Base-by-base conservation (phyloP, 192 early-diverging fungal species). In the Linnemannia exigua region DNA sequence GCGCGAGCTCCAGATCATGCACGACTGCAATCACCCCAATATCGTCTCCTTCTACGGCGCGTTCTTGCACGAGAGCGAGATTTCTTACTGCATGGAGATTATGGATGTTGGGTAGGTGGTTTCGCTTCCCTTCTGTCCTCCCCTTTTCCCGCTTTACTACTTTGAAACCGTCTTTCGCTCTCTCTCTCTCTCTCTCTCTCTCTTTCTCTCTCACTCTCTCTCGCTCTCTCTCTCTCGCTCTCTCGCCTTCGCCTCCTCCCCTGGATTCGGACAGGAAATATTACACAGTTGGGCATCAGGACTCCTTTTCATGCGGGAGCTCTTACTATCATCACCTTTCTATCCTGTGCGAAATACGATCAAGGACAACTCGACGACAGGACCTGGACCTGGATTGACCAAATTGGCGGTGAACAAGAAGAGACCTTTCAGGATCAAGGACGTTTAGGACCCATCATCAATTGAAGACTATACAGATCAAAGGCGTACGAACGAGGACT, bases 1-100 rank as follows among this genome's bases (percentile, higher is more conserved):
- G 79, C 94, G 97, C 54, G 99, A 99, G 87, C 92, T 99, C 69
- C 95, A 97, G 84, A 96, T 99, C 85, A 92, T 99, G 87, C 96
- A 98, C 87, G 96, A 97, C 78, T 99, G 98, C 89, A 96, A 96
- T 80, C 96, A 95, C 46, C 94, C 94, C 75, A 96, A 98, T 81
- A 99, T 99, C 80, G 97, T 99, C 41, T 95, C 95, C 44, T 99
- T 97, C 84, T 99, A 98, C 81, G 99, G 99, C 47, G 97, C 99
- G 19, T 99, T 97, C 80, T 90, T 95, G 76, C 93, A 92, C 74
- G 95, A 96, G 38, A 94, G 93, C 48, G 95, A 95, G 84, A 94
- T 99, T 75, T 96, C 94, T 31, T 96, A 99, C 79, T 99, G 97
- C 88, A 96, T 99, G 95, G 99, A 99, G 90, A 99, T 94, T 87